phyloP scores from a whole-genome alignment of 805 yeast species.

The Candida palmyrensis region DNA sequence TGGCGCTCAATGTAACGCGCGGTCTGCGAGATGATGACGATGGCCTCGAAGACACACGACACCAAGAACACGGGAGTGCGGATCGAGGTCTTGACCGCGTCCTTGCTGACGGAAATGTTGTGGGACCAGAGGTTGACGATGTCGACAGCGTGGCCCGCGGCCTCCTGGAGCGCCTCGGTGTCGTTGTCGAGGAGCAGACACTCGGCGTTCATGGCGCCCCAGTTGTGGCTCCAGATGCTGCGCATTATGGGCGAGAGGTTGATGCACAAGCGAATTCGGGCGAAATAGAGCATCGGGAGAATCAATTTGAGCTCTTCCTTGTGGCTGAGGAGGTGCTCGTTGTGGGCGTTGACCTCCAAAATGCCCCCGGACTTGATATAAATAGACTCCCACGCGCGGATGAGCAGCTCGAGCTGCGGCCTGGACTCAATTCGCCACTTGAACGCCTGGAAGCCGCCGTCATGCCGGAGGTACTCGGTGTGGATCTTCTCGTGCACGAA shows the following conservation, averaged over 20 bases:
- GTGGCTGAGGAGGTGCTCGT: constrained; percentile 43
- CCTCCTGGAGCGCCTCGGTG: constrained; percentile 61
- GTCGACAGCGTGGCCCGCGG: constrained; percentile 52
- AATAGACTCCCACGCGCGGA: constrained; percentile 64
- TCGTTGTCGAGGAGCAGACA: constrained; percentile 29
- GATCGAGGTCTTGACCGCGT: constrained; percentile 61
- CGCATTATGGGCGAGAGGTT: constrained; percentile 57
- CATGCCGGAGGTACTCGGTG: constrained; percentile 32
- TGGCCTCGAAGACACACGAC: constrained; percentile 62
- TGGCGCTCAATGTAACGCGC: constrained; percentile 6
- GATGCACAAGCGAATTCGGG: constrained; percentile 61
- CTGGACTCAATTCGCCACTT: constrained; percentile 63
- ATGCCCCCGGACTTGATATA: constrained; percentile 62
- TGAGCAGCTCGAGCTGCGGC: constrained; percentile 51
- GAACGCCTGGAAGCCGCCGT: constrained; percentile 44
- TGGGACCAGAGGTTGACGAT: constrained; percentile 69
- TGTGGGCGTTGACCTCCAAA: constrained; percentile 47
- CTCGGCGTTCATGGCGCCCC: constrained; percentile 55
- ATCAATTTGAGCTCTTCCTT: constrained; percentile 58
- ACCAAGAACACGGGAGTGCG: constrained; percentile 74
- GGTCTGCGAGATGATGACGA: constrained; percentile 46
- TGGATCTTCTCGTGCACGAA: constrained; percentile 65
- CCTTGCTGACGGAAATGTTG: constrained; percentile 58
- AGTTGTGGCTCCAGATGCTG: constrained; percentile 60
- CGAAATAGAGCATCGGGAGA: constrained; percentile 60